Base-by-base conservation (phyloP, 2,329 filamentous ascomycete genomes). In the Rosellinia necatrix region DNA sequence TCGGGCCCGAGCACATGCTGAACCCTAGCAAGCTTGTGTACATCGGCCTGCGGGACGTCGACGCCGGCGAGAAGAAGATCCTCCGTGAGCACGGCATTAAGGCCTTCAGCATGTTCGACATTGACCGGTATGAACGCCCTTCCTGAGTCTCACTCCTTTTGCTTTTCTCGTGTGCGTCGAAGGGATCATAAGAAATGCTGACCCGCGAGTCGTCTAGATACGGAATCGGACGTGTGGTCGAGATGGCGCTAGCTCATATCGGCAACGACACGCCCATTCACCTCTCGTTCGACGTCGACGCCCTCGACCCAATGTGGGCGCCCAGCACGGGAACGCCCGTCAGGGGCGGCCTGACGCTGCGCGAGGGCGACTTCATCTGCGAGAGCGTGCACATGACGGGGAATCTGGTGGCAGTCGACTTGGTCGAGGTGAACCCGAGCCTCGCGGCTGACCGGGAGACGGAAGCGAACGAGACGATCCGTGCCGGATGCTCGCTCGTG, bases 61-160 rank as follows among this genome's bases (percentile, higher is more conserved):
- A 99, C 72, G 75, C 83, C n/a, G 90, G 86, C 37, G 94, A 99
- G 86, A 97, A 97, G 87, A 84, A 86, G 77, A 90, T 97, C 59
- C 78, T 99, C 62, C 83, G 88, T 55, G 91, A 97, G 64, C 80
- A 97, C 69, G 88, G 89, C 37, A 94, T 99, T 79, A 93, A 91
- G 80, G 93, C 93, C 3, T 99, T 97, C 70, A 93, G 89, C 77
- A 99, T 99, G 94, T 94, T 96, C 72, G 94, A 99, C 71, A 89
- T 99, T 73, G 94, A 99, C 75, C 83, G 85, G 89, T 91, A 78
- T 67, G 82, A n/a, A n/a, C n/a, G n/a, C n/a, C n/a, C n/a, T n/a
- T n/a, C n/a, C n/a, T n/a, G n/a, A n/a, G n/a, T n/a, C n/a, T n/a
- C n/a, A n/a, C 38, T 24, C 12, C 29, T 27, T 29, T 21, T 5